These are phyloP conservation scores for Tricholoma matsutake DNA, from an alignment of 768 basidiomycete genomes.

Conservation along the genomic window DNA sequence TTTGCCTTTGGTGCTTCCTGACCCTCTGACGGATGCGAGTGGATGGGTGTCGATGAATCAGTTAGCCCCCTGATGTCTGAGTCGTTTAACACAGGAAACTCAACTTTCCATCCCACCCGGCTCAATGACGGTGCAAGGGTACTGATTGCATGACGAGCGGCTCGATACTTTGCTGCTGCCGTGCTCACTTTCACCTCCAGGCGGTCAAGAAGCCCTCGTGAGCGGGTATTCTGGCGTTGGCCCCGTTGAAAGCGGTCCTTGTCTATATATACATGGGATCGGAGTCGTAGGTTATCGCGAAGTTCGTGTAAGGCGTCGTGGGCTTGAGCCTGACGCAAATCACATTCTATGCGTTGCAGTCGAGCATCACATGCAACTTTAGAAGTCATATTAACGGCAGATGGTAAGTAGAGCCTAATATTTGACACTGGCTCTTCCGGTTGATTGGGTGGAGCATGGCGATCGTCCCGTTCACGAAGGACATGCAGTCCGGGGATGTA, in stretches of 20 bases:
- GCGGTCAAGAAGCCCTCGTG: slow-evolving; percentile 4
- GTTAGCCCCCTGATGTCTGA: slow-evolving; percentile 10
- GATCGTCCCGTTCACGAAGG: neutral
- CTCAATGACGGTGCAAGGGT: slow-evolving; percentile 1
- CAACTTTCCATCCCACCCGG: slow-evolving; percentile 3
- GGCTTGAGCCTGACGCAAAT: slow-evolving; percentile 12
- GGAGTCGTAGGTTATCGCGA: slow-evolving; percentile 9
- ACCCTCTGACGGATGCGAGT: neutral
- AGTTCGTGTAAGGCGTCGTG: slow-evolving; percentile 11
- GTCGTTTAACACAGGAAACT: slow-evolving; percentile 6
- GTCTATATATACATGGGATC: slow-evolving; percentile 7
- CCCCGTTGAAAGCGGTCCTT: slow-evolving; percentile 13
- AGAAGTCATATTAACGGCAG: neutral
- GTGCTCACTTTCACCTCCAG: slow-evolving; percentile 5
- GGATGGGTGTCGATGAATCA: neutral
- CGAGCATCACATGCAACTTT: slow-evolving; percentile 2
- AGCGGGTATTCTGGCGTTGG: slow-evolving; percentile 11
- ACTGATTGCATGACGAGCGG: slow-evolving; percentile 2
- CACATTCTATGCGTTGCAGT: slow-evolving; percentile 3
- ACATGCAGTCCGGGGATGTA: neutral
- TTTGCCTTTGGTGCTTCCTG: neutral
- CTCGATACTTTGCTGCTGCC: slow-evolving; percentile 7
- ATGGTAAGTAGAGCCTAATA: neutral
- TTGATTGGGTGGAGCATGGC: neutral
- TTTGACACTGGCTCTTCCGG: neutral